Base-by-base conservation (phyloP, 2,329 filamentous ascomycete genomes). In the Trichoderma simmonsii region DNA sequence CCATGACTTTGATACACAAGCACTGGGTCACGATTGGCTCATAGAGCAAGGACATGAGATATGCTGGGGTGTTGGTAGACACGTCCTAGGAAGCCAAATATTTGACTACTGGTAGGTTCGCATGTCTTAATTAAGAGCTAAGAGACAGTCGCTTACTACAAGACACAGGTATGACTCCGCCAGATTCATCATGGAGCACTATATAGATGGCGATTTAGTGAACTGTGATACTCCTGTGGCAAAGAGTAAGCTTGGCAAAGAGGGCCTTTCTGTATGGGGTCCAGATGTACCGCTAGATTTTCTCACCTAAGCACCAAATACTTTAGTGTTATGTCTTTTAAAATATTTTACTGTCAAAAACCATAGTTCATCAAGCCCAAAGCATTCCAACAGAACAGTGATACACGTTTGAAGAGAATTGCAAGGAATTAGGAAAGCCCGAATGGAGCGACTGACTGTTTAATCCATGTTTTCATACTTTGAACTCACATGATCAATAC, bases 51-150 rank as follows among this genome's bases (percentile, higher is more conserved):
- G 36, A 43, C 15, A 43, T 43, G 15, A 43, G 36, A 43, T 43
- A 43, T 43, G 36, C 1, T 43, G 36, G 36, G 36, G 36, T 43
- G 36, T 43, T 43, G 36, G 36, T 43, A 43, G 36, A 43, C 36
- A 43, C 36, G 15, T 43, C 36, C 36, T 43, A 1, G 36, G 36
- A 18, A 43, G 36, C 15, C 36, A 43, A 43, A 43, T 43, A 3
- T 43, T 43, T 18, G 36, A 43, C 1, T 43, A 43, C 36, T 43
- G 36, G 36, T 43, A 1, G 1, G 36, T 43, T 43, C 15, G 6
- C 0, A 3, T 18, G 36, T 4, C 36, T 43, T 1, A 8, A 8
- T 18, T 15, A 8, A 18, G 0, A 3, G 36, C 15, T 3, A 8
- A 18, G 15, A 18, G 36, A 1, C 36, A 18, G 15, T 43, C 0